phyloP scores from a whole-genome alignment of 2,329 filamentous ascomycete species.

The Pestalotiopsis sp. region DNA sequence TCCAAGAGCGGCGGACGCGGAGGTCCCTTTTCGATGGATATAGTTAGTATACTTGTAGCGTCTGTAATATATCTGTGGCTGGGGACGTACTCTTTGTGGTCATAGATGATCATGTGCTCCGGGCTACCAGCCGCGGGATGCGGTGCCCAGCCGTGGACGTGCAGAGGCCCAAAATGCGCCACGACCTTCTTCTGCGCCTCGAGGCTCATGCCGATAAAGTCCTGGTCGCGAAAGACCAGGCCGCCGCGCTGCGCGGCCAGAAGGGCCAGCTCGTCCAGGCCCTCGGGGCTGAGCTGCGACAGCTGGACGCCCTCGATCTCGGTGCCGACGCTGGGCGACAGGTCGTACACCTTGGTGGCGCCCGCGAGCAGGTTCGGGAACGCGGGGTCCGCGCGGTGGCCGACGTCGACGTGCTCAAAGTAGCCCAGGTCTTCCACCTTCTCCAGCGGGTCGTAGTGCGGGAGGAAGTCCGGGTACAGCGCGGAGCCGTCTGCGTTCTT shows the following conservation, averaged over 20 bases:
- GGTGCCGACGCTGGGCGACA: conserved; percentile 18
- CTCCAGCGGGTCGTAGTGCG: conserved; percentile 22
- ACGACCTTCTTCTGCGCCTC: conserved; percentile 25
- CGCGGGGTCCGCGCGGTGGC: conserved; percentile 6
- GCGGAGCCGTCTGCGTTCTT: conserved; percentile 20
- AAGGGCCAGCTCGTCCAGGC: conserved; percentile 24
- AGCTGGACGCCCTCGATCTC: conserved; percentile 21
- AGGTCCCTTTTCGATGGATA: conserved; percentile 13
- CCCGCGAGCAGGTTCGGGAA: neutral
- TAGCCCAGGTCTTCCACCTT: conserved; percentile 20
- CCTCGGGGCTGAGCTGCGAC: conserved; percentile 16
- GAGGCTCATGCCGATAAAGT: conserved; percentile 26
- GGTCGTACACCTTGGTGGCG: conserved; percentile 13
- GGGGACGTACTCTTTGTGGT: conserved; percentile 20
- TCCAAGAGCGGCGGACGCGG: conserved; percentile 22
- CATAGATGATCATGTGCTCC: conserved; percentile 27
- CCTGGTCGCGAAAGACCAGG: conserved; percentile 23
- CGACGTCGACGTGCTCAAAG: conserved; percentile 16
- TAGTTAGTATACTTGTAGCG: neutral
- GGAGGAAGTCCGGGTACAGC: conserved; percentile 21
- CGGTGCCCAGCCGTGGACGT: conserved; percentile 21
- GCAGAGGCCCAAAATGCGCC: conserved; percentile 22
- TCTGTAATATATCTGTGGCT: neutral
- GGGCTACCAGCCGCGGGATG: conserved; percentile 22
- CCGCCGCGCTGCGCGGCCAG: conserved; percentile 22